A percentile compares a stretch with the other conserved stretches of the same genome.
These are phyloP conservation scores for Sicyos edulis DNA, from an alignment of 306 rosid genomes.

Conservation along the genomic window DNA sequence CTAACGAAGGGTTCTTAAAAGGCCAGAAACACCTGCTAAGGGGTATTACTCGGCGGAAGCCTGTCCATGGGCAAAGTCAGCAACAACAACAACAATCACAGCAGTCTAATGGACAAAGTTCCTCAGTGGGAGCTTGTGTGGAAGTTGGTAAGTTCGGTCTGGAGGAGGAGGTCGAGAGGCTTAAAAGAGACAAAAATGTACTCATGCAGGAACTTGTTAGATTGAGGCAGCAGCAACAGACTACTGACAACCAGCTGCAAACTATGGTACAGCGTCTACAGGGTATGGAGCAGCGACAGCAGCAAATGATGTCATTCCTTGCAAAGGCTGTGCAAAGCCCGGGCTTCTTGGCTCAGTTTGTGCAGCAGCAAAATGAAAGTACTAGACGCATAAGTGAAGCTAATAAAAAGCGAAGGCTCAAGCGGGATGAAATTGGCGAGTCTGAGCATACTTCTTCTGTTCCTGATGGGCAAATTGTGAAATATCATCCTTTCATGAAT, in stretches of 20 bases:
- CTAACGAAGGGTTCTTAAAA: conserved; percentile 91
- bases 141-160: conserved; percentile 98
- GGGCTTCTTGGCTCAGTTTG: conserved; percentile 86
- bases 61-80: conserved; percentile 69
- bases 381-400: conserved; percentile 66
- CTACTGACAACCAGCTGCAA: conserved; percentile 89
- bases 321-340: conserved; percentile 98
- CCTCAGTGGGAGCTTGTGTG: conserved; percentile 79
- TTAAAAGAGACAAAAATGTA: conserved; percentile 93
- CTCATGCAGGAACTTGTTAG: conserved; percentile 97
- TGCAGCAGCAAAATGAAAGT: conserved; percentile 86
- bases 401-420: conserved; percentile 81
- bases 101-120: conserved; percentile 63
- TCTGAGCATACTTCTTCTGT: conserved; percentile 36
- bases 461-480: conserved; percentile 79
- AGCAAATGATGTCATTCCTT: conserved; percentile 96
- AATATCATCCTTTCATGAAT: conserved; percentile 67
- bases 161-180: conserved; percentile 97
- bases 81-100: conserved; percentile 70
- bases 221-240: conserved; percentile 96
- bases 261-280: conserved; percentile 89
- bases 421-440: conserved; percentile 62
- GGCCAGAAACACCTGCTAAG: no score
- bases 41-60: conserved; percentile 76
- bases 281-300: conserved; percentile 98